Percentiles rank a stretch among this genome's conserved stretches.
Evolutionary conservation across 2,329 filamentous ascomycete genomes (phyloP).

Genomic region (Fusarium longipes): DNA sequence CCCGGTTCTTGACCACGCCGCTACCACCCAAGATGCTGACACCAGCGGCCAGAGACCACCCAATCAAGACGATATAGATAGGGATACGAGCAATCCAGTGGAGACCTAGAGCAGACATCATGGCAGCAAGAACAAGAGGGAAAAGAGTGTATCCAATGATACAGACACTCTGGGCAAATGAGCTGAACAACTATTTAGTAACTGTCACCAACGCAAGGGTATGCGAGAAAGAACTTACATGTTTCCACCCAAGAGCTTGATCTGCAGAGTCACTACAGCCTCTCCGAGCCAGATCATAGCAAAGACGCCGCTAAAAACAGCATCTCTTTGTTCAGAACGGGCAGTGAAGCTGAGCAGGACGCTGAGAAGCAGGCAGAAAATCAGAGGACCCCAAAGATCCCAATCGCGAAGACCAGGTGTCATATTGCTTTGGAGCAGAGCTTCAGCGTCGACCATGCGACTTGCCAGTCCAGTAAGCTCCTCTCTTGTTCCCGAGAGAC

Average conservation of each 20-base stretch:
- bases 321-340: conserved; percentile 80
- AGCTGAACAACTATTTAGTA: conserved; percentile 65
- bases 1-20: conserved; percentile 93
- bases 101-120: conserved; percentile 85
- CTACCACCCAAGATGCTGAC: conserved; percentile 96
- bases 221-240: conserved; percentile 73
- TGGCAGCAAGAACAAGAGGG: conserved; percentile 90
- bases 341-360: conserved; percentile 88
- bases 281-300: conserved; percentile 97
- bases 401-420: conserved; percentile 92
- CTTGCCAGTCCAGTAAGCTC: conserved; percentile 71
- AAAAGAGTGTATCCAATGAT: conserved; percentile 99
- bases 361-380: conserved; percentile 91
- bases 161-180: conserved; percentile 96
- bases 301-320: conserved; percentile 96
- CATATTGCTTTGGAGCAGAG: conserved; percentile 76
- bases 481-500: conserved; percentile 69
- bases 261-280: conserved; percentile 96
- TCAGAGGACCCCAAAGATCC: conserved; percentile 97
- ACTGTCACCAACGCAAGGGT: background rate
- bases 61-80: conserved; percentile 87
- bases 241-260: conserved; percentile 94
- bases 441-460: conserved; percentile 72
- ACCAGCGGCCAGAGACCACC: conserved; percentile 94
- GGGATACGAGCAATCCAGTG: conserved; percentile 87